Base-by-base conservation (phyloP, 176 grass and related monocot species). In the Avena sativa region DNA sequence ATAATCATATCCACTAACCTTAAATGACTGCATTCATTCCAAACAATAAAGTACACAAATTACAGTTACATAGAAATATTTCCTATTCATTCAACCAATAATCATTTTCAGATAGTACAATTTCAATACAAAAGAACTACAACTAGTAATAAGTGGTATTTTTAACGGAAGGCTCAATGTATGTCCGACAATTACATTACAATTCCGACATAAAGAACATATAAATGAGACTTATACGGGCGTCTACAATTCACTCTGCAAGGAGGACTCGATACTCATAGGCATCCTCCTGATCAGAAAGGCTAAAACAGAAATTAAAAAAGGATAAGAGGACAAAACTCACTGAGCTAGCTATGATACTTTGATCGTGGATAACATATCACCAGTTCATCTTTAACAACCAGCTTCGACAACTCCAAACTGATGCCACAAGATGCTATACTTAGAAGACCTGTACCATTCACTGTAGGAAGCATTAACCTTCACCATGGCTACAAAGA, bases 341-440 rank as follows among this genome's bases (percentile, higher is more conserved):
- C 58, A 87, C 74, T 66, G 85, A 80, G 75, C 81, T 84, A 91
- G 67, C 80, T 91, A 87, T 80, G 71, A 60, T 87, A 84, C 75
- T 76, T 57, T 76, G 84, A 90, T 66, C 75, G 73, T 90, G 70
- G 81, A 64, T 74, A 91, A 79, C 74, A 38, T 57, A 84, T 84
- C 36, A 51, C 73, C 73, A 56, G 48, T 91, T 80, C 67, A 74
- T 49, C 84, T 75, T 75, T 87, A 87, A 80, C 75, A 80, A 83
- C 85, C 74, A 87, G 85, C 85, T 91, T 84, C 59, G 66, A 74
- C 6, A 79, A 79, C 80, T 87, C 85, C 79, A 71, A 81, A 83
- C 72, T 59, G 71, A 62, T 14, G 25, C 70, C 78, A 47, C 71
- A 56, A 16, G 51, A 69, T 55, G 52, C 83, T 73, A 76, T 86